A percentile compares a stretch with the other conserved stretches of the same genome.
Evolutionary conservation across 2,329 filamentous ascomycete genomes (phyloP).

Genomic region (Colletotrichum sp.): DNA sequence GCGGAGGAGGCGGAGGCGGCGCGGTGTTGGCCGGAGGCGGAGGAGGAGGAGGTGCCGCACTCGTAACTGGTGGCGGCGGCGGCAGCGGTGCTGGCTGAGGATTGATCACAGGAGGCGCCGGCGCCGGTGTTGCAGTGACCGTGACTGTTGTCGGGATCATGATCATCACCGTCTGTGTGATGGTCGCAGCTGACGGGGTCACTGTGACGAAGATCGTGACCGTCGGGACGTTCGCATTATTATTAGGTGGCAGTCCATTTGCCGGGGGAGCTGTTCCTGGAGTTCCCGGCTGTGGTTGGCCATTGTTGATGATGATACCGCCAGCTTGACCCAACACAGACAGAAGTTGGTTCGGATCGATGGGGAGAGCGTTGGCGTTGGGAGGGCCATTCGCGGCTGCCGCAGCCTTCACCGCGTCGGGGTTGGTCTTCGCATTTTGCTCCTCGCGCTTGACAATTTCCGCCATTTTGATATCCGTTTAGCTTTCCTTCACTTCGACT

Average conservation of each 20-base stretch:
- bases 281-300: not conserved
- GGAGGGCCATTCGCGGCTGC: not conserved
- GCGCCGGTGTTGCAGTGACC: not conserved
- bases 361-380: not conserved
- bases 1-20: not conserved
- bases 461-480: not conserved
- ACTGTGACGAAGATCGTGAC: conserved; percentile 15
- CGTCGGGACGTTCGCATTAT: conserved; percentile 14
- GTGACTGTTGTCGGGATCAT: conserved; percentile 10
- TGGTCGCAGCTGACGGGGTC: not conserved
- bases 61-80: not conserved
- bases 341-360: conserved; percentile 12
- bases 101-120: not conserved
- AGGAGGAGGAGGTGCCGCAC: not conserved
- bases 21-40: not conserved
- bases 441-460: not conserved
- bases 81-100: not conserved
- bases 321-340: not conserved
- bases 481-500: not conserved
- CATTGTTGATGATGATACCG: not conserved
- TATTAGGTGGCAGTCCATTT: conserved; percentile 1
- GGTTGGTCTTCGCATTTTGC: not conserved
- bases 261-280: not conserved
- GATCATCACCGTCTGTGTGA: conserved; percentile 6
- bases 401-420: not conserved